phyloP scores from a whole-genome alignment of 225 moss, liverwort and hornwort genomes.

The Pleurozium schreberi region DNA sequence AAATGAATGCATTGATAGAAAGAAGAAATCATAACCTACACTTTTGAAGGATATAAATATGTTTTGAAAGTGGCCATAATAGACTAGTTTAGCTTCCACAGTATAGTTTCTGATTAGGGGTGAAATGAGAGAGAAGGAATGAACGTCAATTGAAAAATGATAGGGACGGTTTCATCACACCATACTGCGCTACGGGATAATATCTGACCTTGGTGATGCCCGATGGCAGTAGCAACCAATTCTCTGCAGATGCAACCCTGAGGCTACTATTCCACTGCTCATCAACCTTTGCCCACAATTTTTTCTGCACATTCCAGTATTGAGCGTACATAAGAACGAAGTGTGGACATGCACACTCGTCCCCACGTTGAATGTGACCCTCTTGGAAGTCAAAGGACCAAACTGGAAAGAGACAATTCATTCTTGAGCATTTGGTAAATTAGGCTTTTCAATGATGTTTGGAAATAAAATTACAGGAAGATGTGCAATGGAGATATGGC shows the following conservation, averaged over 20 bases:
- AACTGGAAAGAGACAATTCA: not conserved
- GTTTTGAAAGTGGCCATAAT: not conserved
- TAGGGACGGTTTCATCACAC: not conserved
- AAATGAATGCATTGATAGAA: not conserved
- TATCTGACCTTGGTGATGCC: conserved; percentile 32
- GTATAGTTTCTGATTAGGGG: not conserved
- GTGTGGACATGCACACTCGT: not conserved
- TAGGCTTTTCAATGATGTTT: not conserved
- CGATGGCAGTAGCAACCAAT: conserved; percentile 38
- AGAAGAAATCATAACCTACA: not conserved
- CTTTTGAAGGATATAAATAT: not conserved
- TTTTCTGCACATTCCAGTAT: conserved; percentile 11
- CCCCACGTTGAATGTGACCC: not conserved
- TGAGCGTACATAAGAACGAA: not conserved
- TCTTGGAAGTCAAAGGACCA: not conserved
- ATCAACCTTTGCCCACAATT: conserved; percentile 39
- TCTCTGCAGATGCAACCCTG: conserved; percentile 12
- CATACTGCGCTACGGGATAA: not conserved
- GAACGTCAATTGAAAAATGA: not conserved
- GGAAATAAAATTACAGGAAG: not conserved
- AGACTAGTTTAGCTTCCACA: not conserved
- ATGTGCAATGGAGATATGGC: not conserved
- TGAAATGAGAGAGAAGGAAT: not conserved
- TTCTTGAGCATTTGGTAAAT: not conserved
- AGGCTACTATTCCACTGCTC: conserved; percentile 36